These are phyloP conservation scores for Mycena filopes DNA, from an alignment of 768 basidiomycete genomes.

Conservation along the genomic window DNA sequence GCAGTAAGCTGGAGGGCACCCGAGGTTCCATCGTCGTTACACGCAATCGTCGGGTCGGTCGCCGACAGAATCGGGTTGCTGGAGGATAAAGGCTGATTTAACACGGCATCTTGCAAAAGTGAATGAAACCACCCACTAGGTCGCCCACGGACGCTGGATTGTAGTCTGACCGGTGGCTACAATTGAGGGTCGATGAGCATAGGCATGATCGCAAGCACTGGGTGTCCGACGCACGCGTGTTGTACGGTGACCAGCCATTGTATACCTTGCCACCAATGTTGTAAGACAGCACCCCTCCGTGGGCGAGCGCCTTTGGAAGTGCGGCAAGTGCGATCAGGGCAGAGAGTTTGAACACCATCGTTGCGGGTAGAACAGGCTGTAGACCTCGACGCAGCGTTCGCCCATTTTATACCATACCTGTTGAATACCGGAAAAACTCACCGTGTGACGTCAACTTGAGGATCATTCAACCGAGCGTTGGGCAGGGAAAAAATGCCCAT, in stretches of 20 bases:
- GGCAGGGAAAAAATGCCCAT: neutral
- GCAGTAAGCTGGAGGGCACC: conserved; percentile 55
- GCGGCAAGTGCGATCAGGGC: conserved; percentile 39
- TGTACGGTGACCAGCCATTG: conserved; percentile 55
- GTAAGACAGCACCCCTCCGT: conserved; percentile 59
- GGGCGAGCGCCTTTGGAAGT: conserved; percentile 48
- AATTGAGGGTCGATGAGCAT: neutral
- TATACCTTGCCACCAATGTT: conserved; percentile 51
- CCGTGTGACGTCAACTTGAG: neutral
- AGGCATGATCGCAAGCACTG: too few relatives aligned
- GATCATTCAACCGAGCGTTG: neutral
- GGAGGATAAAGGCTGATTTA: neutral
- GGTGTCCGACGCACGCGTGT: conserved; percentile 37
- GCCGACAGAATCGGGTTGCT: conserved; percentile 56
- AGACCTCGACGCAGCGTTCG: neutral
- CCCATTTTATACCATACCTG: conserved; percentile 21
- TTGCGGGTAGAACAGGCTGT: neutral
- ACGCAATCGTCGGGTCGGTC: conserved; percentile 52
- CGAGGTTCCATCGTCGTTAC: conserved; percentile 57
- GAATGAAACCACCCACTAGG: conserved; percentile 45
- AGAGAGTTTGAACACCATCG: conserved; percentile 34
- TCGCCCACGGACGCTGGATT: conserved; percentile 57
- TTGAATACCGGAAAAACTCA: conserved; percentile 20
- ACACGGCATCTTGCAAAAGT: neutral
- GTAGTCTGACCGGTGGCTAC: conserved; percentile 49